Base-by-base conservation (phyloP, 495 filamentous ascomycete species). In the Letharia lupina region DNA sequence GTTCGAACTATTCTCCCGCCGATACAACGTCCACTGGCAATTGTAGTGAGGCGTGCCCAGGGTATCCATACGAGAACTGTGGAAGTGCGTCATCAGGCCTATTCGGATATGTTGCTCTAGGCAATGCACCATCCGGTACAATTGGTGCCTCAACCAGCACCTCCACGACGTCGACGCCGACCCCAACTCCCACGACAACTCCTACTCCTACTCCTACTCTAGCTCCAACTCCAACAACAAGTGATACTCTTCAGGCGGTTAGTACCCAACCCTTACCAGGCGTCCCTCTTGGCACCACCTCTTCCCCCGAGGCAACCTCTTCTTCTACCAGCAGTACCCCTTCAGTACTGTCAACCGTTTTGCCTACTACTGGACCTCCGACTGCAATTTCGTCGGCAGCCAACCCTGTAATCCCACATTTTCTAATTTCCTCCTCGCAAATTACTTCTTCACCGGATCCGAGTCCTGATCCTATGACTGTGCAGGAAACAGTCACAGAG, bases 1-100 rank as follows among this genome's bases (percentile, higher is more conserved):
- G 89, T 74, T 87, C 87, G 3, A 84, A 93, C 69, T 87, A 87
- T 68, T 79, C 77, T 16, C 90, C 89, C 0, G 78, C 70, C 18
- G 70, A 77, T 23, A 77, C 78, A 35, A 74, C 74, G 5, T 74
- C 67, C 69, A 74, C 71, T 33, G 74, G 47, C 1, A 70, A 74
- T 20, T 93, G 89, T 74, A 77, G 77, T 65, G 70, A 76, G 11
- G 58, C 64, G 8, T 93, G 89, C 69, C 89, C 89, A 37, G 89
- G 89, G 28, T 93, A 84, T 71, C 83, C 81, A 8, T 60, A 42
- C 23, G 89, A 93, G 62, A 73, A 76, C 33, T 92, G 89, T 73
- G 89, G 89, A 62, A 83, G 79, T 68, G 63, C 73, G 47, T 65
- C 73, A 35, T 73, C 81, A 56, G 80, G 75, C 13, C 70, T 88